These are phyloP conservation scores for Plasmodium chabaudi DNA, from an alignment of 169 alveolate genomes.

Conservation along the genomic window DNA sequence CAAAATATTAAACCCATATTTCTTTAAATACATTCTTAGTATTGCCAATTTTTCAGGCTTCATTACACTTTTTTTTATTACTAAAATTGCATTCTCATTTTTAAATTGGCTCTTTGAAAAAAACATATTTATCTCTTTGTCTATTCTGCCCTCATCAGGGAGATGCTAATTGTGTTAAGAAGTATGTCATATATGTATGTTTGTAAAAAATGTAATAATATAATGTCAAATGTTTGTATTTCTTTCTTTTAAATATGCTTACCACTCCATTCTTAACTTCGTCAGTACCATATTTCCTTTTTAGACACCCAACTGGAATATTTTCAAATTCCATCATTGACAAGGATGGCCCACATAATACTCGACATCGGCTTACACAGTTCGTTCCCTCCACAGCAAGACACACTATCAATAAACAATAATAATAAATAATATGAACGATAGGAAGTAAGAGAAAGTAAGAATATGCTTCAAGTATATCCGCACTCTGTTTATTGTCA, in stretches of 20 bases:
- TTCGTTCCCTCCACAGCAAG: conserved; percentile 49
- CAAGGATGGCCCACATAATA: conserved; percentile 63
- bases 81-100: conserved; percentile 32
- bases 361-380: conserved; percentile 24
- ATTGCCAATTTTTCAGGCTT: conserved; percentile 13
- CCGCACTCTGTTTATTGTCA: conserved; percentile 5
- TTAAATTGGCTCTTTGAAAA: conserved; percentile 41
- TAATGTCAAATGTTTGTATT: background rate
- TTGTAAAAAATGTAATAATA: too few relatives aligned
- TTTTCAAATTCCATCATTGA: conserved; percentile 31
- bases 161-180: conserved; percentile 8
- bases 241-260: background rate
- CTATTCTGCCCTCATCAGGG: conserved; percentile 50
- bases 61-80: conserved; percentile 12
- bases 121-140: conserved; percentile 63
- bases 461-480: too few relatives aligned
- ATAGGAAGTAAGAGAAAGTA: too few relatives aligned
- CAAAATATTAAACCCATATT: conserved; percentile 51
- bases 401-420: conserved; percentile 18
- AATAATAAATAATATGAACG: background rate
- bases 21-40: conserved; percentile 28
- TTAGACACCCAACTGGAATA: conserved; percentile 49
- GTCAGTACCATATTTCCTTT: conserved; percentile 73
- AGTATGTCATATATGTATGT: too few relatives aligned
- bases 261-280: conserved; percentile 67